Evolutionary conservation across 2,329 filamentous ascomycete genomes (phyloP), one percentile per base, ranked within the genome.

Genomic region (Geosmithia flava): DNA sequence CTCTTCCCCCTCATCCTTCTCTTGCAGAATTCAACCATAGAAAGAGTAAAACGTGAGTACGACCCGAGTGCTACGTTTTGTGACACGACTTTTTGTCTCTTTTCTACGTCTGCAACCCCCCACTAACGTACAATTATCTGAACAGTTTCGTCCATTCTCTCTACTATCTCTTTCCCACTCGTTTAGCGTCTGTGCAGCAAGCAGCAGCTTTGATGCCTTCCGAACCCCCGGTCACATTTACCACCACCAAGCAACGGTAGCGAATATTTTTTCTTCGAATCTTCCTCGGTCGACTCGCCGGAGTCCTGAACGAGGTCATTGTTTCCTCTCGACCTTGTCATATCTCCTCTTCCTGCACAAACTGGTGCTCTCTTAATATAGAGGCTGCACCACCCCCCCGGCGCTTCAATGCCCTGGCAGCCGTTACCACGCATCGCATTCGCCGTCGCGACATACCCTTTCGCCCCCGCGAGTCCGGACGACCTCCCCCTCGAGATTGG

Each of bases 401-500:
- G 27, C 43, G 19, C 17, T 58, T 59, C 69, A 68, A 95, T 95
- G 90, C 87, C 90, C 78, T 98, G 93, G 93, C 83, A 87, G 78
- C 91, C 93, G 61, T 79, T 98, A 66, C 87, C 90, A 67, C 87
- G 88, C 60, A 96, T 98, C 72, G 93, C 90, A 62, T 98, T 97
- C 74, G 94, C 91, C 58, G 87, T 98, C 67, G 93, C 91, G 73
- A 90, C 84, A 56, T 95, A 90, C 65, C 93, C 93, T 39, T 98
- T 98, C 69, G 77, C 85, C 58, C 87, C 93, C 51, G 83, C 86
- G 51, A 83, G 83, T 54, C 81, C 89, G 48, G 87, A 89, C 63
- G 93, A 98, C 67, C 81, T 98, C 19, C 93, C 94, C 10, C 83
- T 98, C 63, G 90, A 98, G 67, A 87, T 98, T 54, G 93, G 93